Conservation (phyloP, 2,329 filamentous ascomycete genomes). For the Lasiodiplodia gonubiensis region DNA sequence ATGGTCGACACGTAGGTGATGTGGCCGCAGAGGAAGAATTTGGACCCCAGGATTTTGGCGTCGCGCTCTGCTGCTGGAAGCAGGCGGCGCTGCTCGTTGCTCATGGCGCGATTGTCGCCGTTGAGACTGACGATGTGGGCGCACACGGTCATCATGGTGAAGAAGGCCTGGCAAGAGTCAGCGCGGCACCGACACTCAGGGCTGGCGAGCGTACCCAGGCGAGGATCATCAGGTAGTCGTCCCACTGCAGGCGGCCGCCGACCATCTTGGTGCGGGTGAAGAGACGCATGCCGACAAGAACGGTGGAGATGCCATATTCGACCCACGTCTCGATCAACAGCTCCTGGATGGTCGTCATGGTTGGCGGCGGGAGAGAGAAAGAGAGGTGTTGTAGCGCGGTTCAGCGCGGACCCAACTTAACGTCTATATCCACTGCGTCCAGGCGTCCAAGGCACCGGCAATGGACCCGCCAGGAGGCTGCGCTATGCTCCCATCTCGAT, state of each 20-base stretch:
- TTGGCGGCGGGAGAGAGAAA: not conserved
- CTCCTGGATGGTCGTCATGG: not conserved
- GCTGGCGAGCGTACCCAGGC: conserved; percentile 35
- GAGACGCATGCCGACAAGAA: conserved; percentile 41
- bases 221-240: conserved; percentile 45
- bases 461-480: not conserved
- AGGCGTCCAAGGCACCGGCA: not conserved
- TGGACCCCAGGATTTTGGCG: conserved; percentile 41
- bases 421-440: not conserved
- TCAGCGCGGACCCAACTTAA: not conserved
- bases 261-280: conserved; percentile 45
- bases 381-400: not conserved
- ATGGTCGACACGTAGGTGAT: conserved; percentile 45
- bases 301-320: conserved; percentile 42
- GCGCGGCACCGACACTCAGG: not conserved
- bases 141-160: conserved; percentile 33
- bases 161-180: conserved; percentile 29
- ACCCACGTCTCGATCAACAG: conserved; percentile 44
- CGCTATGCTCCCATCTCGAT: conserved; percentile 1
- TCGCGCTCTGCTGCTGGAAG: conserved; percentile 38
- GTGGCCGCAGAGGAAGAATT: conserved; percentile 47
- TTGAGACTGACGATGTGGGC: conserved; percentile 39
- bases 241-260: conserved; percentile 42
- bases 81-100: conserved; percentile 39
- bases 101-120: conserved; percentile 41